These are phyloP conservation scores for Lotmaria passim DNA, from an alignment of 208 protist genomes.

Conservation along the genomic window DNA sequence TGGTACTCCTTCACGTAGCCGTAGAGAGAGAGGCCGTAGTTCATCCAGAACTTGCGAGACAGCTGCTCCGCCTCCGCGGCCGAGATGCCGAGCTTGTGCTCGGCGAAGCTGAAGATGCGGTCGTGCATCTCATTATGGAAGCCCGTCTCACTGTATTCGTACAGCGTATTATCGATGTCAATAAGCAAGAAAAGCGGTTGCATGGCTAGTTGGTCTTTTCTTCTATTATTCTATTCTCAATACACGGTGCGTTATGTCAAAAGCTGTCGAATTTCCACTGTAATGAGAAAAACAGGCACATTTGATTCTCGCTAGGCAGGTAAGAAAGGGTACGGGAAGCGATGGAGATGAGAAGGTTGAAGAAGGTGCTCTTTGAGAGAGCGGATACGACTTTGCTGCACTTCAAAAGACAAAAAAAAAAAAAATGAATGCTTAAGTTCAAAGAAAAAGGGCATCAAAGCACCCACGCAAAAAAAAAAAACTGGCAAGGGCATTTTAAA, in stretches of 20 bases:
- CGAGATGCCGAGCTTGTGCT: slow-evolving; percentile 34
- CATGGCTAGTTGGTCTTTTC: slow-evolving; percentile 2
- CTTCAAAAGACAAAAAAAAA: no score
- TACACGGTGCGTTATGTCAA: no score
- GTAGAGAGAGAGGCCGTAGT: slow-evolving; percentile 70
- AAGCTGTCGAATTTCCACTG: no score
- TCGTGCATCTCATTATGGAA: slow-evolving; percentile 62
- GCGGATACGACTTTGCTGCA: no score
- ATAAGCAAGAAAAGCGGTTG: slow-evolving; percentile 59
- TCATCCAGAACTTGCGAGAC: slow-evolving; percentile 43
- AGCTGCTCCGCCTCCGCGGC: slow-evolving; percentile 40
- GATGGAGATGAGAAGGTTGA: no score
- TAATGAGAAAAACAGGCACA: no score
- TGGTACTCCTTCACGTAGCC: slow-evolving; percentile 62
- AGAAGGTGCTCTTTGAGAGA: no score
- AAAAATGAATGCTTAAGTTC: no score
- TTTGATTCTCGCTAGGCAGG: no score
- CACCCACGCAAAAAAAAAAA: slow-evolving; percentile 7
- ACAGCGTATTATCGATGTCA: slow-evolving; percentile 86
- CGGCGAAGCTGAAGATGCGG: slow-evolving; percentile 53
- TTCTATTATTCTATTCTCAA: no score
- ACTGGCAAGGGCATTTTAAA: background rate
- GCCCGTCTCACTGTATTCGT: slow-evolving; percentile 58
- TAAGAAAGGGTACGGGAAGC: no score
- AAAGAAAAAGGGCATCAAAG: no score